phyloP scores from a whole-genome alignment of 2,329 filamentous ascomycete species.

The Furcasterigmium furcatum region DNA sequence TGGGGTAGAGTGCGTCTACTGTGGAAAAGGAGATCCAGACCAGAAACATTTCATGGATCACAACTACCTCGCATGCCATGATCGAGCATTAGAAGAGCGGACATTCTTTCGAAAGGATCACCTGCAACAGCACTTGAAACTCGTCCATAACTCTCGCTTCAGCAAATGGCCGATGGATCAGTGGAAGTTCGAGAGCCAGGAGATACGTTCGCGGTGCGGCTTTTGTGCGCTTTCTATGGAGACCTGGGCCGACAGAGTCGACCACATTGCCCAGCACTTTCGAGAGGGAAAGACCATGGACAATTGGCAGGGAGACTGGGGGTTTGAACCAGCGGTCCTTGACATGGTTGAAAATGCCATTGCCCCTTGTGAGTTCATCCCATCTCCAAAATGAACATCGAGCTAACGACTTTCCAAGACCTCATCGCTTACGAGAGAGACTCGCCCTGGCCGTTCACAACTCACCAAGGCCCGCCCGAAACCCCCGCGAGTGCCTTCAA shows the following conservation, averaged over 20 bases:
- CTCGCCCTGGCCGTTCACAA: constrained; percentile 25
- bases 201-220: constrained; percentile 26
- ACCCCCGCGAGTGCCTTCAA: constrained; percentile 8
- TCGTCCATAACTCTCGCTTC: too few relatives aligned
- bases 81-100: too few relatives aligned
- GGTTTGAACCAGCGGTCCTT: constrained; percentile 29
- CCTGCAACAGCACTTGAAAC: too few relatives aligned
- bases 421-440: constrained; percentile 34
- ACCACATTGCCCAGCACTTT: constrained; percentile 35
- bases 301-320: constrained; percentile 35
- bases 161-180: too few relatives aligned
- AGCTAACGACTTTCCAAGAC: constrained; percentile 18
- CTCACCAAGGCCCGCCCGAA: constrained; percentile 12
- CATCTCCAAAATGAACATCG: background rate
- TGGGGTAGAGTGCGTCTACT: constrained; percentile 42
- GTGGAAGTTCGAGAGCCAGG: too few relatives aligned
- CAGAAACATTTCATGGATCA: constrained; percentile 29
- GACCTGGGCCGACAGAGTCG: constrained; percentile 27
- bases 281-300: constrained; percentile 31
- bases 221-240: constrained; percentile 28
- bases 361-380: constrained; percentile 21
- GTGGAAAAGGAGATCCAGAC: constrained; percentile 25
- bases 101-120: too few relatives aligned
- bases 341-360: constrained; percentile 32
- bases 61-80: constrained; percentile 43